Evolutionary conservation across 805 yeast species (phyloP), one percentile per base, ranked within the genome.

Genomic region (Jamesozyma piceae): DNA sequence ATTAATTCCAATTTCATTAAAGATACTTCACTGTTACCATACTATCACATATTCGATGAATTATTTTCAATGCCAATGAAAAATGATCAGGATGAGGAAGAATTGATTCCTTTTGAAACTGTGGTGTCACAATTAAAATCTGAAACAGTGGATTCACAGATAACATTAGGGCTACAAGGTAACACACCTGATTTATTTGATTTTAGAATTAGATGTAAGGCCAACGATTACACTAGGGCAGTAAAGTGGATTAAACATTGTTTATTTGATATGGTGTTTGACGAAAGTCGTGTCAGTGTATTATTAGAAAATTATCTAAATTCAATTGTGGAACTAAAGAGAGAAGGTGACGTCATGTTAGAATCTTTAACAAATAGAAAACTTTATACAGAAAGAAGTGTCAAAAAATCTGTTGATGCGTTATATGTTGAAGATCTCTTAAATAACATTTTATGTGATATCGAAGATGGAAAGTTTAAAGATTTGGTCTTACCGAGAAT

Each of bases 161-260:
- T 86, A 20, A 70, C 73, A 27, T 71, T 71, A 35, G 80, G 88
- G 2, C 72, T 75, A 46, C 73, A 74, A 26, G 73, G 75, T 33
- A 73, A 72, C 45, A 78, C 80, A 53, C 75, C 77, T 14, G 97
- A 92, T 55, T 57, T 82, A 21, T 60, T 86, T 31, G 68, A 73
- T 44, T 68, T 88, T 10, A 74, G 69, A 43, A 67, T 89, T 34
- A 75, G 78, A 49, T 80, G 81, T 35, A 78, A 74, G 50, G 67
- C 69, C 9, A 68, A 66, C 8, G 78, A 87, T 44, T 92, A 89
- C 55, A 43, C 49, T 0, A 72, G 72, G 37, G 87, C 90, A 1
- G 77, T 89, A 32, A 73, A 77, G 20, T 92, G 97, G 97, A 67
- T 85, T 35, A 63, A 68, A 35, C 77, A 78, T 44, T 70, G 83